Evolutionary conservation across 371 early-diverging fungal species (phyloP), one percentile per base, ranked within the genome.

Genomic region (Basidiobolus heterosporus): DNA sequence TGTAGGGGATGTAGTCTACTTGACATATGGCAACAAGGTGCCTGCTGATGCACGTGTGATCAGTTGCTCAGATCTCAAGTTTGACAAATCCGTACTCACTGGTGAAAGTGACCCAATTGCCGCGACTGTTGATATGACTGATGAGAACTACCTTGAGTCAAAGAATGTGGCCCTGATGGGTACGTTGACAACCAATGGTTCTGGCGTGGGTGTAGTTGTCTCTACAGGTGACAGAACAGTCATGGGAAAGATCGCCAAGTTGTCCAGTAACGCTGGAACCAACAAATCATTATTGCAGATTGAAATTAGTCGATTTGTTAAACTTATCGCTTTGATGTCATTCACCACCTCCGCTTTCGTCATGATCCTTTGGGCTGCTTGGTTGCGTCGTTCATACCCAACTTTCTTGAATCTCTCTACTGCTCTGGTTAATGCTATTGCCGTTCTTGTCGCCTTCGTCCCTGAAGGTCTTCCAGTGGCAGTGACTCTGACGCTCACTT

Each of bases 401-500:
- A 55, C 54, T 4, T 80, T 74, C 44, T 58, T 78, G 50, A 52
- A 62, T 6, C 46, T 67, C 1, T 62, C 79, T 4, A 64, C 54
- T 39, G 73, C 79, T 13, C 70, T 85, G 38, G 67, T 74, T 35
- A 80, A 83, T 37, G 69, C 75, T 39, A 77, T 86, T 51, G 83
- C 81, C 20, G 70, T 82, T 14, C 64, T 83, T 44, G 70, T 78
- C 13, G 69, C 75, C 11, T 75, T 70, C 51, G 69, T 78, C 9
- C 81, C 81, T 7, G 74, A 79, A 53, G 81, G 78, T 17, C 47
- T 62, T 17, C 98, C 98, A 1, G 90, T 1, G 88, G 93, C 80
- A 11, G 70, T 51, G 2, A 51, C 52, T 3, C 24, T 51, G n/a
- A 46, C 46, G 5, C 40, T 51, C 4, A 38, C 51, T 14, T 15